Base-by-base conservation (phyloP, 306 rosid species). In the Prunus mongolica region DNA sequence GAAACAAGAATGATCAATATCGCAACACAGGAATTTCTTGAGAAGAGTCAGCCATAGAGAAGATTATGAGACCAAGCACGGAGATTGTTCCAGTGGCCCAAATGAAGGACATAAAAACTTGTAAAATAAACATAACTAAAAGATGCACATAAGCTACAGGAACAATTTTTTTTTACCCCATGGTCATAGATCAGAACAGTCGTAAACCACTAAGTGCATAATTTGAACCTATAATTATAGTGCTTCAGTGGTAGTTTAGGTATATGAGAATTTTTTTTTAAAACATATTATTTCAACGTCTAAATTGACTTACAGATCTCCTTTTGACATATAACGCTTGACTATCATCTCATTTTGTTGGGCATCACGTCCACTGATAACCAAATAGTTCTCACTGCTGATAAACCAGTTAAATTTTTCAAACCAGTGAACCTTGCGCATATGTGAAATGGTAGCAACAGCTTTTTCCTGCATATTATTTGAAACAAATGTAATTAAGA, bases 321-420 rank as follows among this genome's bases (percentile, higher is more conserved):
- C 99, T 80, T 89, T 95, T 70, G 93, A 89, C 99, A 95, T 95
- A 85, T 95, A 92, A 63, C 99, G 97, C 84, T 95, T 95, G 72
- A 92, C 99, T 89, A 95, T 89, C 99, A 95, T 89, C 90, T 95
- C 99, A 84, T 95, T 95, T 77, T 95, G 99, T 82, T 92, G 99
- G 63, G 99, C 99, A 87, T 95, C 99, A 69, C 96, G 93, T 69
- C 99, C 99, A 68, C 99, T 95, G 82, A 95, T 92, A 83, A 92
- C 87, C 91, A 95, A 87, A 87, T 95, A 95, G 87, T 95, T 95
- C 88, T 95, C 99, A 78, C 97, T 92, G 89, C 93, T 92, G 77
- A 92, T 89, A 81, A 92, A 95, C 99, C 99, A 95, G 81, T 95
- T 89, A 75, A 95, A 95, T 83, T 95, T 95, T 88, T 95, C 99